Base-by-base conservation (phyloP, 2,329 filamentous ascomycete species). In the Curvularia spicifera region DNA sequence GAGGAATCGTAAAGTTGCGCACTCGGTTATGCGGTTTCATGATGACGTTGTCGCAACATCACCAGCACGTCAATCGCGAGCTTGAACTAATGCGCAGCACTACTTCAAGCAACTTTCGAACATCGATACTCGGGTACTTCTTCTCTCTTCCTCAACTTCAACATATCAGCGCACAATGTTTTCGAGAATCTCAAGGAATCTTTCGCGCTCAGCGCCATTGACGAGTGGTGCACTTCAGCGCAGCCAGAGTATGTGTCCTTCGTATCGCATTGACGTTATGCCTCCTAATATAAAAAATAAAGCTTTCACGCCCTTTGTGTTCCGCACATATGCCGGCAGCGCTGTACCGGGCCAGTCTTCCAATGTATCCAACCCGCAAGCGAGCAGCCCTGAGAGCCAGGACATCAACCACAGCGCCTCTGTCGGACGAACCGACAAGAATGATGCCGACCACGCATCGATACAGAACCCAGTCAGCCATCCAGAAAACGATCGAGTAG, bases 331-430 rank as follows among this genome's bases (percentile, higher is more conserved):
- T 31, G 59, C 56, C 7, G 46, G 33, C 39, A 35, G 56, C 35
- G 58, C 61, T 5, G 48, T 42, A 1, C 55, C 57, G 5, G 60
- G 57, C 42, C 56, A 65, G 15, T 53, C 57, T 7, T 63, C 64
- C 37, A 65, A 65, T 26, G 57, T 63, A 22, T 60, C 60, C 7
- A 53, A 57, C 10, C 57, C 60, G 1, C 55, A 65, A 33, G 61
- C 64, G 33, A 56, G 40, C 47, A 61, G 29, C 45, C 9, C 56
- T 7, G 57, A 64, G 40, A 60, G 57, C 48, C 57, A 67, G 39
- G 39, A 35, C 13, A 53, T 65, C 45, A 64, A 63, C 46, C 44
- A 64, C 12, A 63, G 48, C 20, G 56, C 60, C 10, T 59, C 60
- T 4, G 22, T 57, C 10, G 60, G 62, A 18, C 43, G 28, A 6